Conservation (phyloP, 768 basidiomycete species). For the Amanita jacksonii region DNA sequence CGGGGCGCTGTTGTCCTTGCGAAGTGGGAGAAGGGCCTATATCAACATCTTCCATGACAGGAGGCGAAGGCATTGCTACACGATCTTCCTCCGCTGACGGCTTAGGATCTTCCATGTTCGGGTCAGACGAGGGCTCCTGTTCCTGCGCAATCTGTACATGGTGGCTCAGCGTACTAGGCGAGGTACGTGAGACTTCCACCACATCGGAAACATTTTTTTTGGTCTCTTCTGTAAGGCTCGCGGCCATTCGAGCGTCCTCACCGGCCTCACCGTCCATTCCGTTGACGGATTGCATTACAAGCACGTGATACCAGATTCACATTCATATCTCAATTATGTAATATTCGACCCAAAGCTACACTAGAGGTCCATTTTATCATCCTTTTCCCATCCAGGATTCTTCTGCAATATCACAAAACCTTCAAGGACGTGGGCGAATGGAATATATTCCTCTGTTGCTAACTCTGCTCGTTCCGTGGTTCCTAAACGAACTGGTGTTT, state of each 20-base stretch:
- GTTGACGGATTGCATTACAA: too few relatives aligned
- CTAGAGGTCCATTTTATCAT: slow-evolving; percentile 77
- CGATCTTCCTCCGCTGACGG: not conserved
- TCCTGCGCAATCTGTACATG: not conserved
- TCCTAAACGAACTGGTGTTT: slow-evolving; percentile 90
- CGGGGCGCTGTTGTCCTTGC: not conserved
- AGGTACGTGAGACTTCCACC: too few relatives aligned
- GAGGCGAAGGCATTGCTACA: not conserved
- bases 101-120: too few relatives aligned
- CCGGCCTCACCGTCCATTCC: too few relatives aligned
- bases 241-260: too few relatives aligned
- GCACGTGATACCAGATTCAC: too few relatives aligned
- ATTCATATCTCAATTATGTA: too few relatives aligned
- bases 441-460: slow-evolving; percentile 94
- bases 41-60: not conserved
- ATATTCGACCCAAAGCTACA: too few relatives aligned
- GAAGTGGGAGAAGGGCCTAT: not conserved
- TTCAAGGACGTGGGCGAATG: slow-evolving; percentile 84
- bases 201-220: too few relatives aligned
- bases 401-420: slow-evolving; percentile 88
- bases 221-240: too few relatives aligned
- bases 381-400: slow-evolving; percentile 84
- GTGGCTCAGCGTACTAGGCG: not conserved
- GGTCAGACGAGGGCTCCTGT: not conserved
- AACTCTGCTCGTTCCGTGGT: slow-evolving; percentile 93